Evolutionary conservation across 805 yeast genomes (phyloP), one percentile per base, ranked within the genome.

Genomic region (Kazachstania bromeliacearum): DNA sequence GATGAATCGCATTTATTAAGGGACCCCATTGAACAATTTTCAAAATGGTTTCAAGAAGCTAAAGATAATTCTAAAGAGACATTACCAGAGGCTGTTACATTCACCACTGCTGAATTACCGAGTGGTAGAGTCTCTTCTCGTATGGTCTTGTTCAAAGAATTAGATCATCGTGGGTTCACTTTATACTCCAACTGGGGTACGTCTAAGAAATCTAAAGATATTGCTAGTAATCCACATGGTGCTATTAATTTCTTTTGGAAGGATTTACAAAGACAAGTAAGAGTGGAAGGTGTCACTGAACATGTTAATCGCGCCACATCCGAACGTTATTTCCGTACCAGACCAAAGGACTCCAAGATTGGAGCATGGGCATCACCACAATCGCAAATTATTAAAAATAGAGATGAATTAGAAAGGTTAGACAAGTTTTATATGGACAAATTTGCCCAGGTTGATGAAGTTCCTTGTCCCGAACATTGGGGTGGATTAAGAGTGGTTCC

Each of bases 351-450:
- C 5, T 82, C 95, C 21, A 78, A 81, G 54, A 77, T 89, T 43
- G 97, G 97, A 16, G 98, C 98, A 0, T 88, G 96, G 95, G 82
- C 96, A 0, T 79, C 94, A 20, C 94, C 94, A 2, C 98, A 89
- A 65, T 75, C 87, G 22, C 67, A 71, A 38, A 68, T 66, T 2
- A 67, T 88, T 25, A 48, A 55, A 10, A 57, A 65, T 30, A 68
- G 96, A 44, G 72, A 71, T 10, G 81, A 73, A 46, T 71, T 89
- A 40, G 82, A 85, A 28, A 50, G 55, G 0, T 48, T 68, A 12
- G 74, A 74, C 35, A 53, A 58, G 9, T 53, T 66, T 18, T 68
- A 63, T 40, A 77, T 68, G 38, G 62, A 68, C 37, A 68, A 75
- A 53, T 85, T 84, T 43, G 71, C 75, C 43, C 76, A 69, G 28